These are phyloP conservation scores for Curvularia lunata DNA, from an alignment of 2,329 filamentous ascomycete species.

Conservation along the genomic window DNA sequence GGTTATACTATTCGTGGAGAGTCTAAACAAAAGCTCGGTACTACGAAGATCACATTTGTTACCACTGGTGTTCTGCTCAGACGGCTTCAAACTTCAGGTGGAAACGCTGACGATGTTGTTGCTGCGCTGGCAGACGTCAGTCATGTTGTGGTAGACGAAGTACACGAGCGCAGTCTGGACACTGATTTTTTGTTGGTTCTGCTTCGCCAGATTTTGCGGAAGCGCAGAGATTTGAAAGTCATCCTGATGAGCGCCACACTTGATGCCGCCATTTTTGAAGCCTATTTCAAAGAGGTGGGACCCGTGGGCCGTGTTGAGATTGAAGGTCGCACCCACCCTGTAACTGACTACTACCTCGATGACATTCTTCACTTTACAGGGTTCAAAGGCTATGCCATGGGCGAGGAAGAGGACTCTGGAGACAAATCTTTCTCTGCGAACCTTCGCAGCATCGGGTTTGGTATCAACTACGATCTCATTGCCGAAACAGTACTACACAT, in stretches of 20 bases:
- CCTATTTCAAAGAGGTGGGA: slow-evolving; percentile 77
- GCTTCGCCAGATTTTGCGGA: slow-evolving; percentile 78
- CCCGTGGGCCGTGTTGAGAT: slow-evolving; percentile 85
- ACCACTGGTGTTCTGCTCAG: slow-evolving; percentile 92
- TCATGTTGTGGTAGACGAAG: slow-evolving; percentile 94
- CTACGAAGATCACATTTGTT: slow-evolving; percentile 92
- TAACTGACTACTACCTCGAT: slow-evolving; percentile 88
- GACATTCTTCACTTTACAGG: slow-evolving; percentile 82
- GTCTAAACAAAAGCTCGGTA: slow-evolving; percentile 71
- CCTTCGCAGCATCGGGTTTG: slow-evolving; percentile 63
- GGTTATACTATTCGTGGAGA: slow-evolving; percentile 93
- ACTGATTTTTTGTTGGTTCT: slow-evolving; percentile 93
- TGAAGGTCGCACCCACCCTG: slow-evolving; percentile 84
- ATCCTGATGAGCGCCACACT: slow-evolving; percentile 97
- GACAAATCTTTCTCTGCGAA: slow-evolving; percentile 53
- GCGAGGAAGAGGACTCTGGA: slow-evolving; percentile 59
- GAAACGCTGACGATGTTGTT: slow-evolving; percentile 77
- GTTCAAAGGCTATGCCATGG: slow-evolving; percentile 61
- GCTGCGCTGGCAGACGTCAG: slow-evolving; percentile 86
- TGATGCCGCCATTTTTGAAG: slow-evolving; percentile 82
- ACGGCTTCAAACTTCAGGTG: slow-evolving; percentile 87
- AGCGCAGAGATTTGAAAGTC: slow-evolving; percentile 80
- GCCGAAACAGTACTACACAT: slow-evolving; percentile 80
- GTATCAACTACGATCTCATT: slow-evolving; percentile 91
- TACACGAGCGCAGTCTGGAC: slow-evolving; percentile 93